phyloP scores from a whole-genome alignment of 768 basidiomycete genomes.

The Strobilomyces confusus region DNA sequence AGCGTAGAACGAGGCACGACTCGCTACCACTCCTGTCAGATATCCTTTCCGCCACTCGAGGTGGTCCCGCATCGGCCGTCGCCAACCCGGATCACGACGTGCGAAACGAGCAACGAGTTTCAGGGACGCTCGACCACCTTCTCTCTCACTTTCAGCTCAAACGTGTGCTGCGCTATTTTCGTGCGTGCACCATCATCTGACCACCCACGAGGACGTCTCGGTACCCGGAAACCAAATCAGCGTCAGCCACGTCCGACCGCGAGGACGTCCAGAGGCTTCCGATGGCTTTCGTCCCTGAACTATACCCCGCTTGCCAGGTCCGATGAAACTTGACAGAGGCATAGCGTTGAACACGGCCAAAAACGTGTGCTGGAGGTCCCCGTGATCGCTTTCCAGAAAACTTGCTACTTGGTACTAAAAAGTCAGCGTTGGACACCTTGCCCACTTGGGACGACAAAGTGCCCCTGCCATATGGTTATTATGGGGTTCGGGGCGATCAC shows the following conservation, averaged over 20 bases:
- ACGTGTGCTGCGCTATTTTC: background rate
- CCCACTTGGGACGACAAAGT: constrained; percentile 1
- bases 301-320: background rate
- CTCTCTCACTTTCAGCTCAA: background rate
- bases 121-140: constrained; percentile 2
- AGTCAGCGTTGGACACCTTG: background rate
- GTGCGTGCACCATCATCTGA: constrained; percentile 5
- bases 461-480: constrained; percentile 1
- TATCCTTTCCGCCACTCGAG: background rate
- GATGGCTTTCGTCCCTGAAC: constrained; percentile 5
- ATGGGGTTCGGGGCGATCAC: constrained; percentile 7
- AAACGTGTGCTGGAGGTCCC: background rate
- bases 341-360: background rate
- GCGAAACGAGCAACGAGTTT: background rate
- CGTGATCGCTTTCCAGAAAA: constrained; percentile 5
- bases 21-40: background rate
- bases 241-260: background rate
- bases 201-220: constrained; percentile 9
- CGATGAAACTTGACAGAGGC: background rate
- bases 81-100: constrained; percentile 11
- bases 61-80: background rate
- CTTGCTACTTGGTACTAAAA: background rate
- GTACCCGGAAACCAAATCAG: background rate
- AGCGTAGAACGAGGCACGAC: background rate
- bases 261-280: background rate